Evolutionary conservation across 2,329 filamentous ascomycete species (phyloP).

Genomic region (Epichloe gansuensis): DNA sequence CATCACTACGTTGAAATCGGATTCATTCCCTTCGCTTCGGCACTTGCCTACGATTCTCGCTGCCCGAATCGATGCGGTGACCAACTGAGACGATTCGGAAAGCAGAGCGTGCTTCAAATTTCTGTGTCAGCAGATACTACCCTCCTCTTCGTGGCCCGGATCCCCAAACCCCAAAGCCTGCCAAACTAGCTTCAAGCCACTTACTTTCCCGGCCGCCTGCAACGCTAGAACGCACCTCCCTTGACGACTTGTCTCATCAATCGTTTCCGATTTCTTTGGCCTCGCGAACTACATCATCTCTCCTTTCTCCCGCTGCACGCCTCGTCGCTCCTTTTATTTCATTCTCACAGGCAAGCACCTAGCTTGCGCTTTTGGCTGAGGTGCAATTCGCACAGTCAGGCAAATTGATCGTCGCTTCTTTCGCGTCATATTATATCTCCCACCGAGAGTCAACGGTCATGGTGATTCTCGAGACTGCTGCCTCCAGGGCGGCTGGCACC

Average conservation of each 20-base stretch:
- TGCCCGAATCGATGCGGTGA: too few relatives aligned
- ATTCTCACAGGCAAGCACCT: not conserved
- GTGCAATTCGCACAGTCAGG: not conserved
- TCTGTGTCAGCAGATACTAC: not conserved
- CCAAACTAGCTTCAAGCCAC: not conserved
- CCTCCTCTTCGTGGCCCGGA: not conserved
- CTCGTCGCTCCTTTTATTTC: conserved; percentile 3
- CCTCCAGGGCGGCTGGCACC: conserved; percentile 6
- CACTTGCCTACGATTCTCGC: too few relatives aligned
- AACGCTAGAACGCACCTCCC: not conserved
- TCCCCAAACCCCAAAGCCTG: not conserved
- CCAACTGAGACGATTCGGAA: too few relatives aligned
- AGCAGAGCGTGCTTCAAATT: not conserved
- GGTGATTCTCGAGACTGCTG: conserved; percentile 11
- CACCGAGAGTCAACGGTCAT: conserved; percentile 4
- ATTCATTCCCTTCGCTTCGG: too few relatives aligned
- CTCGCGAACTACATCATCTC: not conserved
- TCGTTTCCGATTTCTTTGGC: not conserved
- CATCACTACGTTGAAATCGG: not conserved
- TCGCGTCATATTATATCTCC: not conserved
- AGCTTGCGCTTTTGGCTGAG: not conserved
- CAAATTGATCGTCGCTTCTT: not conserved
- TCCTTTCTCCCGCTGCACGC: not conserved
- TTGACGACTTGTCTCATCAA: not conserved
- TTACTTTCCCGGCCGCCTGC: not conserved